A percentile compares a stretch with the other conserved stretches of the same genome.
Evolutionary conservation across 2,329 filamentous ascomycete genomes (phyloP).

Genomic region (Xylariaceae sp.): DNA sequence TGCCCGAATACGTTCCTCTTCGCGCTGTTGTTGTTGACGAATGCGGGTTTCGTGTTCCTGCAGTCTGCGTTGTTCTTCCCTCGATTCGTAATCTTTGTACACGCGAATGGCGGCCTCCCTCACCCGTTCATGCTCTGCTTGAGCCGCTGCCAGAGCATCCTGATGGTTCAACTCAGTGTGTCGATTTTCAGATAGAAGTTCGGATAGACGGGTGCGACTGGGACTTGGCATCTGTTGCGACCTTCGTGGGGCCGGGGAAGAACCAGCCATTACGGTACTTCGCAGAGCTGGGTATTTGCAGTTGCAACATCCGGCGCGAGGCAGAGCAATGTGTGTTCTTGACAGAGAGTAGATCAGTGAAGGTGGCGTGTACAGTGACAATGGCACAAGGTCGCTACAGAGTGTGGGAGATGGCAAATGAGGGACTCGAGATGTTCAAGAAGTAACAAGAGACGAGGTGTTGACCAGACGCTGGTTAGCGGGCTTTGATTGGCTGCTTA

Average conservation of each 20-base stretch:
- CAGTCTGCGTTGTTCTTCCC: conserved; percentile 33
- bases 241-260: conserved; percentile 34
- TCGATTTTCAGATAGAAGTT: conserved; percentile 57
- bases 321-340: too few relatives aligned
- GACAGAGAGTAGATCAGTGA: too few relatives aligned
- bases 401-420: too few relatives aligned
- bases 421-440: too few relatives aligned
- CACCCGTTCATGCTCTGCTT: conserved; percentile 63
- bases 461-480: too few relatives aligned
- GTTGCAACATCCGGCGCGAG: too few relatives aligned
- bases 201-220: conserved; percentile 46
- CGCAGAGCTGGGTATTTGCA: too few relatives aligned
- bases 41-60: conserved; percentile 34
- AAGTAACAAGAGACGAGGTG: too few relatives aligned
- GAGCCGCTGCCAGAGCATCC: conserved; percentile 62
- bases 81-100: conserved; percentile 42
- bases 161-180: conserved; percentile 61
- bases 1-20: conserved; percentile 40
- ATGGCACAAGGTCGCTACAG: too few relatives aligned
- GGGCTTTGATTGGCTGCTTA: not conserved
- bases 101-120: conserved; percentile 46
- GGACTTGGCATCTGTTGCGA: conserved; percentile 37
- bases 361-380: too few relatives aligned
- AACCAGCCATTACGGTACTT: conserved; percentile 35
- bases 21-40: conserved; percentile 39